Base-by-base conservation (phyloP, 2,329 filamentous ascomycete species). In the Sporothrix sp. region DNA sequence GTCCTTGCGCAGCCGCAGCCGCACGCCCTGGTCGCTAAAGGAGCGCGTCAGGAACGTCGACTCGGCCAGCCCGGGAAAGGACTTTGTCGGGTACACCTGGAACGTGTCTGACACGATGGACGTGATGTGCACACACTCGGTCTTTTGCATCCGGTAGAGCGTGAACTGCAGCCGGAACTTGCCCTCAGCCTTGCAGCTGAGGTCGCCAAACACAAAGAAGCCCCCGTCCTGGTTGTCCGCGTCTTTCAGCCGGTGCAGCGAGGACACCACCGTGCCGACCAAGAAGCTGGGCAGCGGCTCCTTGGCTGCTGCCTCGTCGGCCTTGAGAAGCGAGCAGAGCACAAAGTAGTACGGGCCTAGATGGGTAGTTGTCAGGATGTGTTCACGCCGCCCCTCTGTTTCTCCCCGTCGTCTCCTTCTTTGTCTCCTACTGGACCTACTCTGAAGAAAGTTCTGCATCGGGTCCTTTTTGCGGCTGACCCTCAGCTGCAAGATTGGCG, bases 121-220 rank as follows among this genome's bases (percentile, higher is more conserved):
- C 1, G 62, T 60, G 25, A 69, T 61, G 37, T 65, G 58, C 50
- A 65, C 61, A 52, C 64, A 68, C 49, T 66, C 64, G 50, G 53
- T 62, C 32, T 63, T 61, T 54, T 66, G 72, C 68, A 87, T 79
- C 64, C 90, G 85, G 65, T 84, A 90, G 13, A 95, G 73, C 44
- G 79, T 84, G 63, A 95, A 95, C 50, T 81, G 77, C 35, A 95
- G 73, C 32, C 82, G 75, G 62, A 82, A 91, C 18, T 71, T 73
- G 27, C 89, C 89, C 59, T 85, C 79, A 21, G 81, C 72, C 62
- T 84, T 84, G 54, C 91, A 81, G 0, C 87, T 93, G 20, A 95
- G 72, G 65, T 95, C 88, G 5, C 85, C 85, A 65, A 94, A 95
- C n/a, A 95, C 83, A 61, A 95, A 95, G 68, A 89, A 94, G 1